phyloP scores from a whole-genome alignment of 305 asterid species.

The Fraxinus nigra region DNA sequence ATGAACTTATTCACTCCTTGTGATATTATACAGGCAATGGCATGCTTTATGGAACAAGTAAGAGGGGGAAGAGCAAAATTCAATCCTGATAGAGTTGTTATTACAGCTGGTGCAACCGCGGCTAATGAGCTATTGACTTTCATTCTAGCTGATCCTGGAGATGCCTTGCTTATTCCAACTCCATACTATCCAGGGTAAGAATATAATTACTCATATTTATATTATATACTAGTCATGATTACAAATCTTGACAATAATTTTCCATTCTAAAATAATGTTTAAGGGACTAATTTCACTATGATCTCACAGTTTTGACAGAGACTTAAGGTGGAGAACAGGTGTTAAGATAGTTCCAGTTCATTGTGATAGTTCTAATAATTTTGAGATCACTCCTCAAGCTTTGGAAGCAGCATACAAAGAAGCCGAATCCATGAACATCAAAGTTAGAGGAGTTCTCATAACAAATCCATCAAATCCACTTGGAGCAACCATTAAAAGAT shows the following conservation, averaged over 20 bases:
- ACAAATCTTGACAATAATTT: neutral
- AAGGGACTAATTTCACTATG: neutral
- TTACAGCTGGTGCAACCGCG: slow-evolving; percentile 95
- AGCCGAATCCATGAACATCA: slow-evolving; percentile 44
- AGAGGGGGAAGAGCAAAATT: slow-evolving; percentile 79
- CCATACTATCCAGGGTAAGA: slow-evolving; percentile 93
- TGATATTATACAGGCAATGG: slow-evolving; percentile 64
- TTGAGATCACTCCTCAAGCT: slow-evolving; percentile 55
- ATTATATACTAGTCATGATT: neutral
- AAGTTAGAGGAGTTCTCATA: slow-evolving; percentile 57
- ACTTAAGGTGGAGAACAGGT: slow-evolving; percentile 89
- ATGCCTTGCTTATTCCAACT: slow-evolving; percentile 78
- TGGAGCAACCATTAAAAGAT: slow-evolving; percentile 59
- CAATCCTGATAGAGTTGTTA: slow-evolving; percentile 69
- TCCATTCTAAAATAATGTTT: neutral
- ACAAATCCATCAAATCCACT: slow-evolving; percentile 87
- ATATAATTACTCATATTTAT: neutral
- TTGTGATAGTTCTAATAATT: slow-evolving; percentile 74
- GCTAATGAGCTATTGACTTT: slow-evolving; percentile 85
- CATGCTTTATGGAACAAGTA: slow-evolving; percentile 82
- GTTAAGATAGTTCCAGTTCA: slow-evolving; percentile 68
- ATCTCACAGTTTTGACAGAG: slow-evolving; percentile 70
- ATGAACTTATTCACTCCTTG: neutral
- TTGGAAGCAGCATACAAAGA: slow-evolving; percentile 53
- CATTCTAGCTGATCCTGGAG: slow-evolving; percentile 81